Base-by-base conservation (phyloP, 352 stramenopile species). In the Phytopythium kandeliae region DNA sequence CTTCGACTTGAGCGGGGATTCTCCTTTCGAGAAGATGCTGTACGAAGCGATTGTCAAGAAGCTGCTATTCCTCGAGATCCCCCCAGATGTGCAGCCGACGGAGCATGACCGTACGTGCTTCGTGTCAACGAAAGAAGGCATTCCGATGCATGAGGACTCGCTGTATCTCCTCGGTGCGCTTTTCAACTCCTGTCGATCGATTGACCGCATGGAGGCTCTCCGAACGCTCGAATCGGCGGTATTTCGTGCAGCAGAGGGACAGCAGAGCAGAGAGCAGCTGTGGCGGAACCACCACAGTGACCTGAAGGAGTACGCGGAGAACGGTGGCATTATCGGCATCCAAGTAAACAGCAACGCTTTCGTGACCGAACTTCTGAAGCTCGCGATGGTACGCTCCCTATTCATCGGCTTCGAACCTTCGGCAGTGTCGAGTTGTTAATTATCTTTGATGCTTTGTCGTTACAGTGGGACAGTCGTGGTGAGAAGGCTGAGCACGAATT, bases 71-170 rank as follows among this genome's bases (percentile, higher is more conserved):
- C 57, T 95, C 4, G 84, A 95, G 46, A 89, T 91, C 25, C 78
- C 78, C 3, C 33, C 74, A 6, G 84, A 95, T 54, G 74, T 92
- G n/a, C 80, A 94, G 34, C 74, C 78, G 1, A 92, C 84, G 0
- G 84, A 95, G 34, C 84, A 95, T 24, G 84, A 95, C 57, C 78
- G 81, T 22, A 85, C 77, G n/a, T 92, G 79, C 37, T 95, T 92
- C 36, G 48, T 85, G 49, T 89, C 81, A 2, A 89, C 80, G 10
- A 87, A 91, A 61, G 84, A 92, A 50, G 63, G 86, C 28, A 88
- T 95, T 34, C 84, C 84, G 24, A 59, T 92, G 10, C 84, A 95
- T 34, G 67, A 85, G 58, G 76, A 88, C 25, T 84, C 76, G 19
- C 59, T 95, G 5, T 68, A 71, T 24, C 54, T 82, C 41, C 54